These are phyloP conservation scores for Wickerhamomyces canadensis DNA, from an alignment of 805 yeast species.

Conservation along the genomic window DNA sequence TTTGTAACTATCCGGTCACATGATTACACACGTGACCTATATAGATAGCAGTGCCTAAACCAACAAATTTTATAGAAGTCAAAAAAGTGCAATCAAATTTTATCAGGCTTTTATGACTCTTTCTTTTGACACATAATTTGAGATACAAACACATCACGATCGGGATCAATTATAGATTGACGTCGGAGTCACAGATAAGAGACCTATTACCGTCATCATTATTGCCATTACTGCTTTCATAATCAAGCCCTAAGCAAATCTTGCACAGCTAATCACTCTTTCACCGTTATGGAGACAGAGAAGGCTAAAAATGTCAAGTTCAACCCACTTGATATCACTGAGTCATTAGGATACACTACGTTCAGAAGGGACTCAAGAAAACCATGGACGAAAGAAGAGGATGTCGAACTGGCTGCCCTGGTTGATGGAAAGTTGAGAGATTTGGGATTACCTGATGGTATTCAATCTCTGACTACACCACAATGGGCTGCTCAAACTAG, in stretches of 20 bases:
- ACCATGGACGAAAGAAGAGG: constrained; percentile 78
- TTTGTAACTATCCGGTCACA: too few species aligned
- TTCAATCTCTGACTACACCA: constrained; percentile 23
- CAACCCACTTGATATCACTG: constrained; percentile 48
- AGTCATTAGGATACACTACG: constrained; percentile 69
- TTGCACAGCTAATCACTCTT: too few species aligned
- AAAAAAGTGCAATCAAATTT: too few species aligned
- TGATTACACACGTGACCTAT: neutral
- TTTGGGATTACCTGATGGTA: constrained; percentile 31
- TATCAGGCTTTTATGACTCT: too few species aligned
- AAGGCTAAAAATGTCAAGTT: constrained; percentile 25
- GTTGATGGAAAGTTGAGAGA: constrained; percentile 33
- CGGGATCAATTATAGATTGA: too few species aligned
- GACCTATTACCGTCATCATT: too few species aligned
- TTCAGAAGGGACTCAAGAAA: constrained; percentile 56
- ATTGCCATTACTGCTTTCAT: too few species aligned
- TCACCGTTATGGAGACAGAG: constrained; percentile 6
- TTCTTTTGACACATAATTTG: too few species aligned
- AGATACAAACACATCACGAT: too few species aligned
- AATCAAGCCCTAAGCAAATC: too few species aligned
- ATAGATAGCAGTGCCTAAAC: too few species aligned
- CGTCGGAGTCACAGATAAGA: too few species aligned
- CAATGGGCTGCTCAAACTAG: constrained; percentile 22
- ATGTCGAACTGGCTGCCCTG: constrained; percentile 41
- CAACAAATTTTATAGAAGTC: neutral